Base-by-base conservation (phyloP, 1,284 basidiomycete species). In the Somion occarium region DNA sequence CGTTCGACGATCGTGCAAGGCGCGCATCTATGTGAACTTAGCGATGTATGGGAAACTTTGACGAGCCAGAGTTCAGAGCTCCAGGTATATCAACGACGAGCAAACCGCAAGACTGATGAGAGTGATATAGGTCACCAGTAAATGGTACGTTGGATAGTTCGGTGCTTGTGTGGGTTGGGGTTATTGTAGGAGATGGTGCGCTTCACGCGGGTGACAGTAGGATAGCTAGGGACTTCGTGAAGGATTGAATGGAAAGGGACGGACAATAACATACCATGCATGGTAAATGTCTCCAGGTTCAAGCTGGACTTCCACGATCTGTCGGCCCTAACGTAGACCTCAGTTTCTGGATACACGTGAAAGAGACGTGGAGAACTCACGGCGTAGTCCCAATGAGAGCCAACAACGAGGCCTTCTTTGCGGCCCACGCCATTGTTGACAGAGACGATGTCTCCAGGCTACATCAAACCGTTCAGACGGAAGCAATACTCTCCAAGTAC, bases 371-470 rank as follows among this genome's bases (percentile, higher is more conserved):
- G 15, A 15, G 24, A 13, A 75, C 84, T 58, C 66, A 89, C 88
- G 50, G 74, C 68, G 58, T 75, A 73, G 75, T 91, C 88, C 51
- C 79, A 63, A 69, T 85, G 82, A 27, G 83, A 78, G 42, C 86
- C 86, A 41, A 89, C 70, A 56, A 91, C 88, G 54, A 91, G 78
- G 50, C 88, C 88, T 62, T 91, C 87, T 62, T 75, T 79, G 57
- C 78, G 74, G 59, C 82, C 82, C 37, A 67, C 48, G 44, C 79
- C 79, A 61, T 88, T 78, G 61, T 82, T 76, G 62, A 91, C 83
- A 48, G 84, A 73, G 65, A 91, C 88, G 62, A 91, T 77, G 67
- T 91, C 88, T 58, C 88, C 89, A 50, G 85, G 78, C 84, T 87
- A 60, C 11, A 54, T 5, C 18, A 18, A 19, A 23, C 23, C 24